Evolutionary conservation across 495 filamentous ascomycete genomes (phyloP).

Genomic region (Aspergillus ostianus): DNA sequence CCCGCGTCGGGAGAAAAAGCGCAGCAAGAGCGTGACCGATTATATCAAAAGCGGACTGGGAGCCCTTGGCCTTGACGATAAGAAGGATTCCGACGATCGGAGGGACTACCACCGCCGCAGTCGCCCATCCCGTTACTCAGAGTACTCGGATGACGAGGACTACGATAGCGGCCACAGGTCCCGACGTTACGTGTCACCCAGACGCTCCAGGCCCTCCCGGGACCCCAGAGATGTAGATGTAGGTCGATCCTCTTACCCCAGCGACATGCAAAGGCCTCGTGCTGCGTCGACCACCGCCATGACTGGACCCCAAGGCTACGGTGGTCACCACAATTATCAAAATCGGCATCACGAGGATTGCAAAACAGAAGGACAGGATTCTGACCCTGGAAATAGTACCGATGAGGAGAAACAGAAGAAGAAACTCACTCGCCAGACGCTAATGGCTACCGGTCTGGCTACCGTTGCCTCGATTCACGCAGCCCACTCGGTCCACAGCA

Average conservation of each 20-base stretch:
- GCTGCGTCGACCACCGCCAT: slow-evolving; percentile 5
- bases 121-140: slow-evolving; percentile 44
- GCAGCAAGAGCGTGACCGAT: slow-evolving; percentile 59
- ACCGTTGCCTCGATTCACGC: slow-evolving; percentile 88
- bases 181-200: slow-evolving; percentile 34
- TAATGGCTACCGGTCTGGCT: slow-evolving; percentile 79
- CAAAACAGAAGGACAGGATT: slow-evolving; percentile 39
- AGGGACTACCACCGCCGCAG: slow-evolving; percentile 34
- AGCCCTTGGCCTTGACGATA: slow-evolving; percentile 50
- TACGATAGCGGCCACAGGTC: slow-evolving; percentile 48
- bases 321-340: slow-evolving; percentile 24
- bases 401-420: slow-evolving; percentile 72
- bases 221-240: slow-evolving; percentile 33
- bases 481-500: slow-evolving; percentile 73
- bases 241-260: slow-evolving; percentile 34
- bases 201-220: slow-evolving; percentile 47
- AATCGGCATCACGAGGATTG: slow-evolving; percentile 26
- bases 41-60: slow-evolving; percentile 55
- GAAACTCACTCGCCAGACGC: slow-evolving; percentile 81
- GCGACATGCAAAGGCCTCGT: slow-evolving; percentile 1
- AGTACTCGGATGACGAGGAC: slow-evolving; percentile 29
- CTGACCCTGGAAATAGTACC: slow-evolving; percentile 68
- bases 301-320: slow-evolving; percentile 17
- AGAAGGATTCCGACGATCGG: slow-evolving; percentile 29
- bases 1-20: slow-evolving; percentile 38